Evolutionary conservation across 2,329 filamentous ascomycete genomes (phyloP).

Genomic region (Fusarium tuaranense): DNA sequence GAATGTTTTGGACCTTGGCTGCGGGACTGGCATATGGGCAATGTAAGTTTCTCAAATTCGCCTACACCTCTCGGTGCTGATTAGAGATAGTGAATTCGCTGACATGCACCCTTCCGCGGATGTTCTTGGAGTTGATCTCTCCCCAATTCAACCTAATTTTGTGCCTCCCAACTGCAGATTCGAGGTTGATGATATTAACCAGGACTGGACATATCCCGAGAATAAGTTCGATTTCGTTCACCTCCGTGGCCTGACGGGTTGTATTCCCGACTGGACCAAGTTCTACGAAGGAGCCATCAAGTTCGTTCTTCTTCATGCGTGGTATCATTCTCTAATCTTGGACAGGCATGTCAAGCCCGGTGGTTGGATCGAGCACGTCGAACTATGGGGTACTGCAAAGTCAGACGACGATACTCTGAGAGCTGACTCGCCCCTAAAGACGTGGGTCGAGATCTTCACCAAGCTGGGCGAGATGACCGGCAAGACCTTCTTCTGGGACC

Average conservation of each 20-base stretch:
- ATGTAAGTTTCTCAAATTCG: not conserved
- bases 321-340: rapidly evolving
- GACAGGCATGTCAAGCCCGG: conserved; percentile 14
- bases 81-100: conserved; percentile 16
- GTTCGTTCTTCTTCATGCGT: not conserved
- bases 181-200: conserved; percentile 27
- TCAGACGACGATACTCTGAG: conserved; percentile 22
- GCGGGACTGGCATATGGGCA: conserved; percentile 52
- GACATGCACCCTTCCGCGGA: conserved; percentile 24
- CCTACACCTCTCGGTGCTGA: not conserved
- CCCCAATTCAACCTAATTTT: conserved; percentile 25
- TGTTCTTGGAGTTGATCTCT: conserved; percentile 22
- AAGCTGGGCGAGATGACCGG: conserved; percentile 20
- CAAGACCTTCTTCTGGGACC: conserved; percentile 27
- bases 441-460: conserved; percentile 21
- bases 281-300: conserved; percentile 13
- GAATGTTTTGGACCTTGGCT: conserved; percentile 49
- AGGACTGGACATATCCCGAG: conserved; percentile 21
- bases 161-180: conserved; percentile 20
- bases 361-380: conserved; percentile 29
- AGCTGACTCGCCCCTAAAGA: conserved; percentile 20
- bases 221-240: conserved; percentile 30
- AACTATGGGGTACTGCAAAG: conserved; percentile 23
- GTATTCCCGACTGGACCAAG: conserved; percentile 22
- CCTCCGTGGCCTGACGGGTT: conserved; percentile 24